Evolutionary conservation across 2,329 filamentous ascomycete species (phyloP), one percentile per base, ranked within the genome.

Genomic region (Ophiostoma ulmi): DNA sequence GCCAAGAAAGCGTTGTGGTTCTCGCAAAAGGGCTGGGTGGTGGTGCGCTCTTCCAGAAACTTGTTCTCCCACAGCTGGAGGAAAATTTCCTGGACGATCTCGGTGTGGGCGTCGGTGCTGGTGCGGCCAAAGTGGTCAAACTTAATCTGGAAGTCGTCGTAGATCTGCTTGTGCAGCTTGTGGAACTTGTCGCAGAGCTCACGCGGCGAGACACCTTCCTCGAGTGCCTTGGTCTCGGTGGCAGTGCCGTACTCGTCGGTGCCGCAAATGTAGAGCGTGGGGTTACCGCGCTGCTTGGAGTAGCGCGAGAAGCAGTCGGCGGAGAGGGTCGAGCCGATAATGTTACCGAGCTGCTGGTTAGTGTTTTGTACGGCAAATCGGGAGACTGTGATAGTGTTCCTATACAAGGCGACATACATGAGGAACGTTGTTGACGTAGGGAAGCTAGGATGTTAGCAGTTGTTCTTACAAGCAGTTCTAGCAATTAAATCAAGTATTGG

Each of bases 81-180:
- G 81, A 98, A 98, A 75, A 98, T 94, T 74, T 92, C 88, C 81
- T 98, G 95, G 11, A 94, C 92, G 76, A 99, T 98, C 75, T 93
- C 87, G 31, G 93, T 97, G 81, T 98, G 95, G 76, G 95, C 87
- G 70, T 87, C 81, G 22, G 94, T 98, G 3, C 94, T 93, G 5
- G 95, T 98, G 72, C 94, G 90, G 73, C 94, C 95, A 78, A 98
- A 99, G 80, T 94, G 90, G 81, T 98, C 94, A 78, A 98, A 98
- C 72, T 87, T 89, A 77, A 98, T 94, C 78, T 93, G 88, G 82
- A 99, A 99, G 93, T 94, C 97, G 79, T 96, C 87, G 81, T 97
- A 98, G 74, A 97, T 91, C 66, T 91, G 91, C 76, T 92, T 89
- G 81, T 97, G 94, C 72, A 96, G 88, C 77, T 87, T 88, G 81